Conservation (phyloP, 2,329 filamentous ascomycete genomes). For the Teratosphaeria pseudoeucalypti region DNA sequence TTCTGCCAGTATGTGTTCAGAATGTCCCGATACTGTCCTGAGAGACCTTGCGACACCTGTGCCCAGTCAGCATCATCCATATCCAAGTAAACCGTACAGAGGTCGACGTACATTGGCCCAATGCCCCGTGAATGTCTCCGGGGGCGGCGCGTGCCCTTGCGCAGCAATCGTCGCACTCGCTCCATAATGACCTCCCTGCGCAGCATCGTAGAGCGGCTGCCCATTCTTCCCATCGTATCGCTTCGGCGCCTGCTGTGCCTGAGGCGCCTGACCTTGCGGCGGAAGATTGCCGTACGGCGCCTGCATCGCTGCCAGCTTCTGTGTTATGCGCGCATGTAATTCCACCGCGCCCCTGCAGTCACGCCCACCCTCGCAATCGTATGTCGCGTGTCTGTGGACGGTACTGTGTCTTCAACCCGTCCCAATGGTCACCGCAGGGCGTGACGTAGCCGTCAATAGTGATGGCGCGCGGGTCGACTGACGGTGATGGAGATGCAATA, state of each 20-base stretch:
- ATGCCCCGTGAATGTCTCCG: constrained; percentile 83
- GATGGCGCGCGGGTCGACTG: not conserved
- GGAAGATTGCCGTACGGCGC: constrained; percentile 18
- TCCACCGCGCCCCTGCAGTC: not conserved
- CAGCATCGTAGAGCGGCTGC: constrained; percentile 37
- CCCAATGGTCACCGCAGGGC: not conserved
- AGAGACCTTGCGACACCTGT: constrained; percentile 92
- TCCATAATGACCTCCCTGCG: constrained; percentile 41
- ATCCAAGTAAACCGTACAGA: not conserved
- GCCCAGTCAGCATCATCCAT: constrained; percentile 15
- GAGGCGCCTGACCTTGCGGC: constrained; percentile 19
- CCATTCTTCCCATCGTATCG: constrained; percentile 41
- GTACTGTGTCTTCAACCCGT: not conserved
- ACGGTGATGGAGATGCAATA: not conserved
- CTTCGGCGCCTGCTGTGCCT: constrained; percentile 25
- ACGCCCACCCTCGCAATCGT: not conserved
- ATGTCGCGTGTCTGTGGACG: not conserved
- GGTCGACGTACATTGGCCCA: constrained; percentile 73
- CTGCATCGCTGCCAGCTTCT: constrained; percentile 13
- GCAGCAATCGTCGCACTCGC: constrained; percentile 60
- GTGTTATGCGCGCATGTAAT: not conserved
- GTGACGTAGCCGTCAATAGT: not conserved
- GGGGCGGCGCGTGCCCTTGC: constrained; percentile 75
- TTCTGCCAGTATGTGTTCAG: constrained; percentile 99
- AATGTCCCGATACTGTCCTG: constrained; percentile 89